These are phyloP conservation scores for Ambrosiella cleistominuta DNA, from an alignment of 2,329 filamentous ascomycete species.

Conservation along the genomic window DNA sequence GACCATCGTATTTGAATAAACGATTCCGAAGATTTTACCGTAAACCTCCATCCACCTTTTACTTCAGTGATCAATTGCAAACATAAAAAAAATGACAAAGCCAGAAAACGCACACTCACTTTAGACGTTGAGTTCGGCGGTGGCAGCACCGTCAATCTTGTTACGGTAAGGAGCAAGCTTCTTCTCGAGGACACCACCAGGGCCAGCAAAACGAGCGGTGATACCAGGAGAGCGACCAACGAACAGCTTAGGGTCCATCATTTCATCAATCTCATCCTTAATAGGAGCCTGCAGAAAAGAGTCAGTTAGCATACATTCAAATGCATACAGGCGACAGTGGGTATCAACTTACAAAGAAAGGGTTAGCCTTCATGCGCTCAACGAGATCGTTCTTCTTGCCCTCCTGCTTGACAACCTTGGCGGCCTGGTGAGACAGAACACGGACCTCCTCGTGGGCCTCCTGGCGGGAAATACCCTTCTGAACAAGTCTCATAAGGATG, in stretches of 20 bases:
- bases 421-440: slow-evolving; percentile 63
- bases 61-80: background rate
- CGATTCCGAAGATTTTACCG: background rate
- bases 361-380: slow-evolving; percentile 51
- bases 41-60: background rate
- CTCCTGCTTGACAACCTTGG: slow-evolving; percentile 36
- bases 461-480: slow-evolving; percentile 54
- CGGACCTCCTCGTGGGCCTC: slow-evolving; percentile 78
- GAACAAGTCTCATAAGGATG: slow-evolving; percentile 63
- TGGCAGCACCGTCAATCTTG: slow-evolving; percentile 20
- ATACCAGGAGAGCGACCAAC: slow-evolving; percentile 28
- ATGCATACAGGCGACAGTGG: background rate
- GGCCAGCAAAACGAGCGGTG: slow-evolving; percentile 28
- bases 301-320: background rate
- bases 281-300: slow-evolving; percentile 30
- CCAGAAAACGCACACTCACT: background rate
- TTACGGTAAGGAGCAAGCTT: slow-evolving; percentile 22
- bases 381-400: slow-evolving; percentile 56
- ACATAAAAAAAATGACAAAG: background rate
- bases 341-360: slow-evolving; percentile 43
- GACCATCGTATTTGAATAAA: background rate
- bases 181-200: slow-evolving; percentile 23
- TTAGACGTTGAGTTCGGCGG: slow-evolving; percentile 24
- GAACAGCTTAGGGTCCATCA: slow-evolving; percentile 45
- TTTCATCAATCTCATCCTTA: slow-evolving; percentile 46